A percentile compares a stretch with the other conserved stretches of the same genome.
Conservation (phyloP, 352 stramenopile species). For the Globisporangium yorkense region DNA sequence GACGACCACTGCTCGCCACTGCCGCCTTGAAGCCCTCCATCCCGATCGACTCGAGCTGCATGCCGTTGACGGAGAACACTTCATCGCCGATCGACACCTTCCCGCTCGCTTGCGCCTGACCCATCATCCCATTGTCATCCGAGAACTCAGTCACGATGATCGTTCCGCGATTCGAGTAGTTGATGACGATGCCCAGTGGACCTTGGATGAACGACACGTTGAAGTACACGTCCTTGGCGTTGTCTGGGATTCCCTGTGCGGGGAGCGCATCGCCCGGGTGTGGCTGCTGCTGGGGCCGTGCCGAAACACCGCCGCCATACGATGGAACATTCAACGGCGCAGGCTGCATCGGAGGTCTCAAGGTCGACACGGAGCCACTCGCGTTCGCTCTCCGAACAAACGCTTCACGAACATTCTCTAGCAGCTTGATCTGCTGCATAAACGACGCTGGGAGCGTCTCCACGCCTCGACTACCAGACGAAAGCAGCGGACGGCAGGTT, state of each 20-base stretch:
- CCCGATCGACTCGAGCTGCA: conserved; percentile 52
- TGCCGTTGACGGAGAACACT: conserved; percentile 73
- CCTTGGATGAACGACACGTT: conserved; percentile 66
- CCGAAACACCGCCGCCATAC: conserved; percentile 1
- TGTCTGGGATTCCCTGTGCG: background rate
- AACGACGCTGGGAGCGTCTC: conserved; percentile 65
- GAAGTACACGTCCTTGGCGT: conserved; percentile 29
- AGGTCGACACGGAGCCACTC: conserved; percentile 5
- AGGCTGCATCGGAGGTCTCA: conserved; percentile 4
- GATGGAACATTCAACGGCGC: conserved; percentile 2
- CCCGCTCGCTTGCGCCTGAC: conserved; percentile 64
- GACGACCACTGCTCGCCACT: conserved; percentile 52
- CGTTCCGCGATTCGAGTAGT: conserved; percentile 63
- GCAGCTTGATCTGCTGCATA: conserved; percentile 58
- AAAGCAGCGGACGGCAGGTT: conserved; percentile 50
- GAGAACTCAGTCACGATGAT: conserved; percentile 84
- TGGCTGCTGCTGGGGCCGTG: background rate
- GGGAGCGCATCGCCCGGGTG: background rate
- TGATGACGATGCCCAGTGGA: conserved; percentile 79
- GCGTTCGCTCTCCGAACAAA: conserved; percentile 20
- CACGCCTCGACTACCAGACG: conserved; percentile 27
- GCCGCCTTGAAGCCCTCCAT: conserved; percentile 80
- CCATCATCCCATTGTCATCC: conserved; percentile 54
- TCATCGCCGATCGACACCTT: conserved; percentile 71
- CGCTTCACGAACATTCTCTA: conserved; percentile 54